Evolutionary conservation across 768 basidiomycete species (phyloP).

Genomic region (Hygrocybe coccinea): DNA sequence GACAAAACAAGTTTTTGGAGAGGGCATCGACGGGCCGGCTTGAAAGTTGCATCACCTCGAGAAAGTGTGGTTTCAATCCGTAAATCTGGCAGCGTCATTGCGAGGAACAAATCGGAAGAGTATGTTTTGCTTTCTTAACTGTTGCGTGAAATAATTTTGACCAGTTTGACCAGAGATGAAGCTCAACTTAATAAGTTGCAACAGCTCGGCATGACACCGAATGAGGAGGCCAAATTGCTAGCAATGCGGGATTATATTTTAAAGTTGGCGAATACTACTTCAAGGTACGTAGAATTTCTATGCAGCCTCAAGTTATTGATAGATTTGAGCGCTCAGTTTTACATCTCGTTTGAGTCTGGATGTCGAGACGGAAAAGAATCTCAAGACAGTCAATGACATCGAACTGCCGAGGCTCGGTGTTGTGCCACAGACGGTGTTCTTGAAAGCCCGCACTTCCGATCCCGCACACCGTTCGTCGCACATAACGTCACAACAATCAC

Average conservation of each 20-base stretch:
- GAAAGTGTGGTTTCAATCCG: conserved; percentile 68
- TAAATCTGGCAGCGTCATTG: conserved; percentile 43
- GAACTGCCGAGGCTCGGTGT: conserved; percentile 85
- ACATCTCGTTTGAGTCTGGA: conserved; percentile 60
- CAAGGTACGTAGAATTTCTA: conserved; percentile 48
- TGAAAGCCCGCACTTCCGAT: conserved; percentile 54
- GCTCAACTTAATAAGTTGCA: conserved; percentile 69
- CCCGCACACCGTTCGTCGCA: conserved; percentile 37
- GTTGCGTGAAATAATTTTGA: not conserved
- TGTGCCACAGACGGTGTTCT: conserved; percentile 87
- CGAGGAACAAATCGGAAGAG: conserved; percentile 71
- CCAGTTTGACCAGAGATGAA: conserved; percentile 58
- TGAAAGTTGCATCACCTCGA: conserved; percentile 61
- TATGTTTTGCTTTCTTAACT: conserved; percentile 30
- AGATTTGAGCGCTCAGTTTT: conserved; percentile 52
- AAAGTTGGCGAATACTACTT: conserved; percentile 73
- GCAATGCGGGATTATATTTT: conserved; percentile 85
- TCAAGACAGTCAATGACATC: conserved; percentile 61
- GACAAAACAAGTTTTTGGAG: conserved; percentile 81
- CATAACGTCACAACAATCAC: conserved; percentile 33
- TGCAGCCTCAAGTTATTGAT: not conserved
- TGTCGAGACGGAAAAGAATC: conserved; percentile 55
- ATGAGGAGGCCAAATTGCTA: conserved; percentile 81
- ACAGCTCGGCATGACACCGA: conserved; percentile 77
- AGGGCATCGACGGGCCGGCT: conserved; percentile 40